A percentile compares a stretch with the other conserved stretches of the same genome.
Conservation (phyloP, 2,329 filamentous ascomycete species). For the Alternaria sp. region DNA sequence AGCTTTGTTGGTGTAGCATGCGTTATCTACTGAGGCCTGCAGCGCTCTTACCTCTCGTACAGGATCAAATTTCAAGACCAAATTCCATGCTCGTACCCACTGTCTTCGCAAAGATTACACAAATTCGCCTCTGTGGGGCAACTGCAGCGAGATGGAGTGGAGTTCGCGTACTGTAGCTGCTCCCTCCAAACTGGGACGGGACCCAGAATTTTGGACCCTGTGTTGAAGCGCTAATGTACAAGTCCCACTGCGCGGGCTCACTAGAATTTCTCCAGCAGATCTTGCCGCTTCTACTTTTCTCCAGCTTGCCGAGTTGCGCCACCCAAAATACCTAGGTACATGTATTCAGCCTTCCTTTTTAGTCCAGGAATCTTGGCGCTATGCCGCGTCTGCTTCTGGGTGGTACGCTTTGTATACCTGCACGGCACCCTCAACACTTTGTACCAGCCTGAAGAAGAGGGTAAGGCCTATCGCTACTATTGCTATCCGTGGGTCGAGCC, state of each 20-base stretch:
- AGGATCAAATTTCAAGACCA: background rate
- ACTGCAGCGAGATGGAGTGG: constrained; percentile 5
- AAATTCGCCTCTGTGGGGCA: constrained; percentile 3
- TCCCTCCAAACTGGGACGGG: background rate
- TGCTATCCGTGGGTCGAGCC: background rate
- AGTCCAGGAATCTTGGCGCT: background rate
- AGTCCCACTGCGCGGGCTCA: background rate
- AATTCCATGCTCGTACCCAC: background rate
- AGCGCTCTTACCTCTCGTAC: background rate
- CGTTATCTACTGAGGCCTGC: background rate
- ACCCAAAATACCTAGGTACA: background rate
- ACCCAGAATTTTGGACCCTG: background rate
- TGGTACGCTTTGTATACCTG: constrained; percentile 47
- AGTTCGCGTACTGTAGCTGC: constrained; percentile 1
- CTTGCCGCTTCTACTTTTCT: constrained; percentile 1
- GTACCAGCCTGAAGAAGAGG: constrained; percentile 51
- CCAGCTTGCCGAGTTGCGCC: constrained; percentile 2
- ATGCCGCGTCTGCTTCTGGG: background rate
- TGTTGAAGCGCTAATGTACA: background rate
- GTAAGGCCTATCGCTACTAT: background rate
- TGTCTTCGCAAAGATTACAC: background rate
- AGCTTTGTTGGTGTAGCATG: background rate
- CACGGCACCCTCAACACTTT: constrained; percentile 54
- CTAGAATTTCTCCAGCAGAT: background rate
- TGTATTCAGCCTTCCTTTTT: background rate